Conservation (phyloP, 1,139 yeast species). For the Geotrichum restrictum region DNA sequence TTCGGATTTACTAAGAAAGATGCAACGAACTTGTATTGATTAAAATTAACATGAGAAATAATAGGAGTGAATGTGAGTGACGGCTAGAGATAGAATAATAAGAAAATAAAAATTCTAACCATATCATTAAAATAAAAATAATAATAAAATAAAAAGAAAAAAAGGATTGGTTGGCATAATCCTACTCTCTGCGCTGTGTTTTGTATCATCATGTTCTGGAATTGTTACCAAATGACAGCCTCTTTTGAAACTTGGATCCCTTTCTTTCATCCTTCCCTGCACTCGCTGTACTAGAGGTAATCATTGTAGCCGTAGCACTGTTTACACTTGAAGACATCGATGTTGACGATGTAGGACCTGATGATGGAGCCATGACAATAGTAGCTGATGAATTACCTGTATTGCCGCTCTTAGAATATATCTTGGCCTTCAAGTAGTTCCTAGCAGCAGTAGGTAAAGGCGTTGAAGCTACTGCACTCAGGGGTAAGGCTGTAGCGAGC, state of each 20-base stretch:
- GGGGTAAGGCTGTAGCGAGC: constrained; percentile 19
- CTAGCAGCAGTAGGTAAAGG: constrained; percentile 11
- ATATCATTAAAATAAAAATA: background rate
- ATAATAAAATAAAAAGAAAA: background rate
- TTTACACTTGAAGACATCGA: background rate
- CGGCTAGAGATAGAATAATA: too few species aligned
- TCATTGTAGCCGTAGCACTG: background rate
- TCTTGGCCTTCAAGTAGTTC: constrained; percentile 1
- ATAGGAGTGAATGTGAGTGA: background rate
- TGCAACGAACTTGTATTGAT: too few species aligned
- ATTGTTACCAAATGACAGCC: constrained; percentile 18
- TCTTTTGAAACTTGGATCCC: constrained; percentile 15
- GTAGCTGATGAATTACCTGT: background rate
- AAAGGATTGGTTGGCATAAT: background rate
- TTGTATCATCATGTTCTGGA: background rate
- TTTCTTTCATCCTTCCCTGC: constrained; percentile 2
- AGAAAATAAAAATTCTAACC: too few species aligned
- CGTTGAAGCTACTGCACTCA: constrained; percentile 4
- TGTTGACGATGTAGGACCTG: background rate
- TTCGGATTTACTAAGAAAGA: too few species aligned
- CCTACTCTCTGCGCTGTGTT: background rate
- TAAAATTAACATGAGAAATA: too few species aligned
- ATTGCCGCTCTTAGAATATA: background rate
- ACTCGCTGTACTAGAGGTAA: background rate
- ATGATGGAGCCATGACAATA: background rate